Evolutionary conservation across 305 asterid genomes (phyloP).

Genomic region (Solanum hybrid): DNA sequence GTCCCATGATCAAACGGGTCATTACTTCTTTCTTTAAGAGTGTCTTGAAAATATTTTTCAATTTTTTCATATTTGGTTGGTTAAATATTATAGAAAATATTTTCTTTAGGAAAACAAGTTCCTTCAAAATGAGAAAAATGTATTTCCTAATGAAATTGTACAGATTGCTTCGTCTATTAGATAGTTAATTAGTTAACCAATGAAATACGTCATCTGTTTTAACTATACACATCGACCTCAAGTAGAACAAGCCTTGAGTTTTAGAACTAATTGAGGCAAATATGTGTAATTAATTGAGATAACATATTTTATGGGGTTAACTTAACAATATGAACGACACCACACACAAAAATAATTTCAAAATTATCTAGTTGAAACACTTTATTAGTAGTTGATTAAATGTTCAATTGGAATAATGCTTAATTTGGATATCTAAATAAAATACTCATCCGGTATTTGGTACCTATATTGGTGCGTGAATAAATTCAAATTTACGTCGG

Average conservation of each 20-base stretch:
- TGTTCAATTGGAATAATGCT: not conserved
- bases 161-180: too few species aligned
- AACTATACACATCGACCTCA: not conserved
- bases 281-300: too few species aligned
- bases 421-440: too few species aligned
- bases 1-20: not conserved
- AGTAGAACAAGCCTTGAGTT: too few species aligned
- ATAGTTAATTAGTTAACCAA: not conserved
- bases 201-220: too few species aligned
- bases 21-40: not conserved
- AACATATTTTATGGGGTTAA: not conserved
- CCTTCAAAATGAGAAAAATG: not conserved
- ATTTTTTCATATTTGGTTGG: not conserved
- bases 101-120: not conserved
- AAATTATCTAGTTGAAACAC: not conserved
- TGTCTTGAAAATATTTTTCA: not conserved
- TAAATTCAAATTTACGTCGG: too few species aligned
- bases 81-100: not conserved
- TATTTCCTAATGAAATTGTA: too few species aligned
- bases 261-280: not conserved
- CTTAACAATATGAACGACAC: not conserved
- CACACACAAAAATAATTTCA: not conserved
- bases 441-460: not conserved
- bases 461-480: too few species aligned
- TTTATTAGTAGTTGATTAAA: not conserved